phyloP scores from a whole-genome alignment of 1,139 yeast species.

The Lodderomyces parapsilosis region DNA sequence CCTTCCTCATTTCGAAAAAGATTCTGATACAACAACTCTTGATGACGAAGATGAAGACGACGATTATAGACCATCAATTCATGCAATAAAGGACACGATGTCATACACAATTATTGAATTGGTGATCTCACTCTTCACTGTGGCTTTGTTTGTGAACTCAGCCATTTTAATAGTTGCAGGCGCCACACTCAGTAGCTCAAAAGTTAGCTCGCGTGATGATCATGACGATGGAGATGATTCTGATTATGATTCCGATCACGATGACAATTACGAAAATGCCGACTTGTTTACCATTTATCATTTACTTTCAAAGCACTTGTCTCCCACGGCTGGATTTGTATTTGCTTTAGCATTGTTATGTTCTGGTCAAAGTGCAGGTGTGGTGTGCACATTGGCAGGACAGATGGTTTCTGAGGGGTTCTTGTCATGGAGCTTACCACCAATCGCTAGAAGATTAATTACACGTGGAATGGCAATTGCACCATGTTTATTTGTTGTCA shows the following conservation, averaged over 20 bases:
- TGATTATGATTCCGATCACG: slow-evolving; percentile 48
- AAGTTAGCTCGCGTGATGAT: slow-evolving; percentile 18
- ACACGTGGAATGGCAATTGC: slow-evolving; percentile 84
- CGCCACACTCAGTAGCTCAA: slow-evolving; percentile 47
- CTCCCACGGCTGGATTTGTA: slow-evolving; percentile 89
- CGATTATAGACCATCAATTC: slow-evolving; percentile 60
- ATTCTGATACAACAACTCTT: slow-evolving; percentile 25
- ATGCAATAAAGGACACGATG: slow-evolving; percentile 67
- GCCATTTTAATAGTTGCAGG: slow-evolving; percentile 80
- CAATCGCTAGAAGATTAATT: slow-evolving; percentile 79
- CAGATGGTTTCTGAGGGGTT: slow-evolving; percentile 97
- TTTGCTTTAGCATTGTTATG: slow-evolving; percentile 90
- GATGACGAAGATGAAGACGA: slow-evolving; percentile 25
- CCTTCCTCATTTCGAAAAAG: slow-evolving; percentile 19
- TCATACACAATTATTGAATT: slow-evolving; percentile 67
- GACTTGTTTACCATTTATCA: slow-evolving; percentile 85
- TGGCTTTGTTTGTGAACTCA: slow-evolving; percentile 77
- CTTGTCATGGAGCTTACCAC: slow-evolving; percentile 78
- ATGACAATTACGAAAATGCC: slow-evolving; percentile 52
- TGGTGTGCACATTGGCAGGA: slow-evolving; percentile 96
- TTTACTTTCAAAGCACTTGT: slow-evolving; percentile 66
- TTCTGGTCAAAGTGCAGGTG: slow-evolving; percentile 98
- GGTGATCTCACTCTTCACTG: slow-evolving; percentile 63
- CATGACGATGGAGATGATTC: slow-evolving; percentile 48
- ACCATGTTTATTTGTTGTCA: slow-evolving; percentile 83